phyloP scores from a whole-genome alignment of 441 rosid genomes.

The Gossypium trilobum region DNA sequence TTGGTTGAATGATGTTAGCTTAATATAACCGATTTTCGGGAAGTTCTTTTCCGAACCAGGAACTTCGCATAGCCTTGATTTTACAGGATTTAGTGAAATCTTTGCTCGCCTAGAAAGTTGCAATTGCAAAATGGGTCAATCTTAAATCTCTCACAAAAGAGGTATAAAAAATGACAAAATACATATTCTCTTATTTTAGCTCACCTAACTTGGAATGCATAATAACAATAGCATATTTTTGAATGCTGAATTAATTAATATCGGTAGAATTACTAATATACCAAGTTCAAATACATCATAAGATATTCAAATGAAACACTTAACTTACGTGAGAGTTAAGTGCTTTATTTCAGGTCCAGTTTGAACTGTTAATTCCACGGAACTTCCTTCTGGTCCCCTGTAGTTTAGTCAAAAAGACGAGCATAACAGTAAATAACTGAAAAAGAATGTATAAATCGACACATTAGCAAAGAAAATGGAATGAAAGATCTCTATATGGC shows the following conservation, averaged over 20 bases:
- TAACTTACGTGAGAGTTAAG: conserved; percentile 57
- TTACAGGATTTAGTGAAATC: conserved; percentile 79
- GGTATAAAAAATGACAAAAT: not conserved
- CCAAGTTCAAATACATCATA: not conserved
- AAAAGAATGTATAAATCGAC: not conserved
- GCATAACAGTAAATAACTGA: not conserved
- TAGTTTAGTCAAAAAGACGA: conserved; percentile 15
- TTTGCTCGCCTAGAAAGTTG: conserved; percentile 57
- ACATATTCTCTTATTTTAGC: not conserved
- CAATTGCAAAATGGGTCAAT: conserved; percentile 9
- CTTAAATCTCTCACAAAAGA: not conserved
- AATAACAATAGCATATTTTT: not conserved
- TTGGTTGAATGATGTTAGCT: conserved; percentile 73
- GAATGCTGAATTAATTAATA: not conserved
- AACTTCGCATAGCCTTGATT: conserved; percentile 69
- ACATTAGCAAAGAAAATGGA: not conserved
- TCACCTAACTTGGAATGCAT: not conserved
- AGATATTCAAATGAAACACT: not conserved
- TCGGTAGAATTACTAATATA: not conserved
- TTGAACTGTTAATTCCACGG: conserved; percentile 60
- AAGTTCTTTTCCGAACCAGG: conserved; percentile 61
- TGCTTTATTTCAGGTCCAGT: conserved; percentile 69
- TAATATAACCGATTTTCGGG: conserved; percentile 78
- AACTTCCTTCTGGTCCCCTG: conserved; percentile 94
- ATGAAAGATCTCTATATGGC: not conserved